Evolutionary conservation across 345 rosid species (phyloP), one percentile per base, ranked within the genome.

Genomic region (Conringia planisiliqua): DNA sequence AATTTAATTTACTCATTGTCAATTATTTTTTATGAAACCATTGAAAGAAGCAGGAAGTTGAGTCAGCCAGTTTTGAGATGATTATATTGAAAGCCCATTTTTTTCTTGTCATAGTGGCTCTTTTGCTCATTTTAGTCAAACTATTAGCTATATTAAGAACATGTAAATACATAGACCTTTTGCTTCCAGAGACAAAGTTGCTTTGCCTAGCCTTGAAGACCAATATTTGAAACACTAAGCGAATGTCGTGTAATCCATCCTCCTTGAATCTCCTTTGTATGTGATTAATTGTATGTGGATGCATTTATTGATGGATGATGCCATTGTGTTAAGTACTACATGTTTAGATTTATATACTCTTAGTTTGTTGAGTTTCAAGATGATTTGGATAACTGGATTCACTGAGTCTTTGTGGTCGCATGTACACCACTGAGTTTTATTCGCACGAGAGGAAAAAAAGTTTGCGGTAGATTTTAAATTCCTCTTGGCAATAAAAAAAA

Each of bases 1-100:
- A 66, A 59, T 74, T 58, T 66, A 52, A 65, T 55, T 73, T 39
- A 73, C 58, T 10, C 7, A 43, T 44, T 64, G 39, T 65, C 39
- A 56, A 55, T 74, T 58, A 47, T 26, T 29, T 57, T 24, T 74
- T 73, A 56, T 56, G 39, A 66, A 57, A 35, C 40, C 48, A 43
- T 73, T 73, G 20, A 71, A 47, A 46, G 39, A 50, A 60, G 50
- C 10, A 60, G 6, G 3, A 48, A 16, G 38, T 35, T 71, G 75
- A 42, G 18, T 32, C 6, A 2, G 50, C 50, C 10, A 10, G 7
- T 44, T 44, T 44, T 44, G 50, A 39, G 44, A 12, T 39, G n/a
- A 39, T 39, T 39, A 44, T 44, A 43, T 6, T 42, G 47, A 42
- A 42, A 42, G 47, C 17, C 17, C 2, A 42, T n/a, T 13, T 0